These are phyloP conservation scores for Kuraishia piskuri DNA, from an alignment of 805 yeast genomes.

Conservation along the genomic window DNA sequence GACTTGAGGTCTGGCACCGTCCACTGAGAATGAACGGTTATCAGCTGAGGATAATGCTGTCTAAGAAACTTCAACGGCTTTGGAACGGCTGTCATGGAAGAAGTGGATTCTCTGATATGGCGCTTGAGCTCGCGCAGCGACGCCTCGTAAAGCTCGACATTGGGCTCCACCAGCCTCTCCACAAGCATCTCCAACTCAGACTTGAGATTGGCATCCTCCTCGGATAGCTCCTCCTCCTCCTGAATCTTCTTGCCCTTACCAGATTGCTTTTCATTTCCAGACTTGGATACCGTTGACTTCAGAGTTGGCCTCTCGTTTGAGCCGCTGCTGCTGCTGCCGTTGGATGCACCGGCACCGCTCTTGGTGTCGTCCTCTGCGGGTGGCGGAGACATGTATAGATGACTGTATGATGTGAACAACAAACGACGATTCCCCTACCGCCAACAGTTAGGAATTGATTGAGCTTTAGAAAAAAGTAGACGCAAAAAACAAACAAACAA, in stretches of 20 bases:
- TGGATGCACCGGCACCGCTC: background rate
- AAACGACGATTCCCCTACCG: background rate
- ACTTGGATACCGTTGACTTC: background rate
- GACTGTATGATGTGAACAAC: background rate
- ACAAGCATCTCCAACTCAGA: conserved; percentile 81
- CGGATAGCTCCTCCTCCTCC: conserved; percentile 79
- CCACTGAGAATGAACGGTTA: conserved; percentile 64
- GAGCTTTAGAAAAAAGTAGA: background rate
- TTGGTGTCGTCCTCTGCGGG: background rate
- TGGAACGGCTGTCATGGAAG: conserved; percentile 99
- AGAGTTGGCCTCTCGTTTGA: background rate
- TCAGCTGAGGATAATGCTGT: conserved; percentile 72
- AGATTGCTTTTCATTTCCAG: background rate
- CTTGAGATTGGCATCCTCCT: conserved; percentile 86
- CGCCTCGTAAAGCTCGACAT: conserved; percentile 41
- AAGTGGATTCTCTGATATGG: conserved; percentile 83
- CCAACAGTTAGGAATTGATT: background rate
- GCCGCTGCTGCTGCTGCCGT: background rate
- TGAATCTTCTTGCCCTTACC: background rate
- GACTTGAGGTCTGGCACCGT: conserved; percentile 34
- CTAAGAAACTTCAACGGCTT: conserved; percentile 93
- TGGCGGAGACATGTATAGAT: background rate
- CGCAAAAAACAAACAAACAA: too few relatives aligned
- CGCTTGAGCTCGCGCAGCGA: conserved; percentile 67
- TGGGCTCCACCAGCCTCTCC: conserved; percentile 58